Evolutionary conservation across 2,329 filamentous ascomycete species (phyloP).

Genomic region (Cladophialophora immunda): DNA sequence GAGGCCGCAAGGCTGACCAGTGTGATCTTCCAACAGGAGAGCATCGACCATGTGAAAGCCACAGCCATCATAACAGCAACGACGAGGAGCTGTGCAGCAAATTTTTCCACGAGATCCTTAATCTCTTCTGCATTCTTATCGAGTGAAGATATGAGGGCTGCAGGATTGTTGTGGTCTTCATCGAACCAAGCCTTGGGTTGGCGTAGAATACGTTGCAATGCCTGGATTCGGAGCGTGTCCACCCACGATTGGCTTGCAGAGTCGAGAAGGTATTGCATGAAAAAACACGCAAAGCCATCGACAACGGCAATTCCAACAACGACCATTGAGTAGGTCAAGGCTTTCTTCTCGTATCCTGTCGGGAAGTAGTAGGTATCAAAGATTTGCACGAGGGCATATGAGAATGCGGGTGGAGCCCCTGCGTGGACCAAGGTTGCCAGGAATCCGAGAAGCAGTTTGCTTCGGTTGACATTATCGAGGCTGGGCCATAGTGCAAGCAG

Average conservation of each 20-base stretch:
- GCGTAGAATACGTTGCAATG: constrained; percentile 73
- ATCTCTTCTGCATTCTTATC: constrained; percentile 88
- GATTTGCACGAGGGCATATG: constrained; percentile 77
- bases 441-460: constrained; percentile 68
- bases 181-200: constrained; percentile 86
- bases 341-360: constrained; percentile 57
- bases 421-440: constrained; percentile 71
- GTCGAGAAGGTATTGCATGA: constrained; percentile 76
- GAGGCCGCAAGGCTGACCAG: constrained; percentile 75
- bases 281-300: constrained; percentile 72
- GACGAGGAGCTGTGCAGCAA: constrained; percentile 74
- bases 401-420: constrained; percentile 75
- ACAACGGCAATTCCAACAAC: constrained; percentile 73
- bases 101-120: constrained; percentile 80
- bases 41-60: constrained; percentile 77
- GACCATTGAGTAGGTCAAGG: constrained; percentile 72
- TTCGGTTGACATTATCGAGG: constrained; percentile 61
- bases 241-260: constrained; percentile 78
- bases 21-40: constrained; percentile 80
- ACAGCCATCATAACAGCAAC: constrained; percentile 72
- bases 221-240: constrained; percentile 72
- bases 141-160: constrained; percentile 73
- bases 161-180: constrained; percentile 68
- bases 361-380: constrained; percentile 73
- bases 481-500: constrained; percentile 75